A percentile compares a stretch with the other conserved stretches of the same genome.
phyloP scores from a whole-genome alignment of 257 asterid genomes.

The Solanum gandarillasii region DNA sequence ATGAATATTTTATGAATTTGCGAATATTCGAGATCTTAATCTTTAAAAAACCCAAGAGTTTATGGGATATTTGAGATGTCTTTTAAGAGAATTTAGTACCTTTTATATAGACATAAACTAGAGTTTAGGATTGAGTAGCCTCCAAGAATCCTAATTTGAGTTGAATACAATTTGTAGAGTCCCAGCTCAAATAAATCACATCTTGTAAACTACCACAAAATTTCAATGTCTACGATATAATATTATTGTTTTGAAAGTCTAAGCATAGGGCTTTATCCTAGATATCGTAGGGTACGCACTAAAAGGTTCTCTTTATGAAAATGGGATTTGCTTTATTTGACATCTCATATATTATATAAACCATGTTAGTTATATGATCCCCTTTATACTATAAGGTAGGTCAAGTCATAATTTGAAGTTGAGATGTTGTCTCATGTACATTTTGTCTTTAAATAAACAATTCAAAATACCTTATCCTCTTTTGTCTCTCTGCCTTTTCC shows the following conservation, averaged over 20 bases:
- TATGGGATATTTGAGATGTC: too few relatives aligned
- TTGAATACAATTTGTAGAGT: too few relatives aligned
- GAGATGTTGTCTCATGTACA: conserved; percentile 60
- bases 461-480: conserved; percentile 64
- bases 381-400: not conserved
- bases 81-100: too few relatives aligned
- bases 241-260: not conserved
- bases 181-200: too few relatives aligned
- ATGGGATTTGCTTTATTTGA: conserved; percentile 28
- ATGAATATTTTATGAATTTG: too few relatives aligned
- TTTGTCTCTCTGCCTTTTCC: conserved; percentile 55
- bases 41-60: too few relatives aligned
- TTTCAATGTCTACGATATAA: too few relatives aligned
- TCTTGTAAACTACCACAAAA: too few relatives aligned
- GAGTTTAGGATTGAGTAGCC: too few relatives aligned
- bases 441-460: conserved; percentile 44
- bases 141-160: too few relatives aligned
- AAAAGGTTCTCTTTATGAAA: conserved; percentile 28
- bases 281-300: conserved; percentile 1
- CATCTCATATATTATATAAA: conserved; percentile 11
- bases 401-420: conserved; percentile 47
- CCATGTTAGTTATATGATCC: conserved; percentile 7
- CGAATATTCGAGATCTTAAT: too few relatives aligned
- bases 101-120: too few relatives aligned
- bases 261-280: conserved; percentile 14